Conservation (phyloP, 441 rosid species). For the Theobroma grandiflorum region DNA sequence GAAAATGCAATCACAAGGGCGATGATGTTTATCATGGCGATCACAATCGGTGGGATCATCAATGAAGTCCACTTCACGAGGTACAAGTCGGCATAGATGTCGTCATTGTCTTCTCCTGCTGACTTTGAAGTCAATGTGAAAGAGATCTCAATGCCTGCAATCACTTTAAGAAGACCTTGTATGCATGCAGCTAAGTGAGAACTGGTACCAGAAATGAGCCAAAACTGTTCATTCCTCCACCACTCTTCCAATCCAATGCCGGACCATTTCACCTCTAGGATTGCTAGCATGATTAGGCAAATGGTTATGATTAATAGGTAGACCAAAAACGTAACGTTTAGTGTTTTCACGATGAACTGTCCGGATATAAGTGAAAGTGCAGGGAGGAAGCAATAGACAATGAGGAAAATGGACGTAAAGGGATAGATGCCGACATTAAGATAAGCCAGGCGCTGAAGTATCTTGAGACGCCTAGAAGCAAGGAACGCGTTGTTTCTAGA, state of each 20-base stretch:
- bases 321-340: slow-evolving; percentile 59
- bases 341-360: slow-evolving; percentile 72
- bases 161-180: slow-evolving; percentile 78
- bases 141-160: slow-evolving; percentile 93
- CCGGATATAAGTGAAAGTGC: slow-evolving; percentile 93
- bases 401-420: slow-evolving; percentile 84
- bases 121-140: slow-evolving; percentile 87
- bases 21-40: slow-evolving; percentile 82
- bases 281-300: slow-evolving; percentile 66
- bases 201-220: slow-evolving; percentile 85
- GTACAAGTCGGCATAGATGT: slow-evolving; percentile 75
- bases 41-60: slow-evolving; percentile 88
- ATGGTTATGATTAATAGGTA: slow-evolving; percentile 69
- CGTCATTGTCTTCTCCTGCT: slow-evolving; percentile 75
- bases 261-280: slow-evolving; percentile 86
- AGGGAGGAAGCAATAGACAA: slow-evolving; percentile 89
- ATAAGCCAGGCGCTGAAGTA: slow-evolving; percentile 85
- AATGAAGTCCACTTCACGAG: slow-evolving; percentile 82
- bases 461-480: slow-evolving; percentile 60
- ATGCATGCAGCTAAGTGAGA: slow-evolving; percentile 84
- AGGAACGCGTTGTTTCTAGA: slow-evolving; percentile 86
- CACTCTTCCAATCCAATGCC: slow-evolving; percentile 85
- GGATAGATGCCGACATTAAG: slow-evolving; percentile 87
- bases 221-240: slow-evolving; percentile 97
- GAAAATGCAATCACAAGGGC: slow-evolving; percentile 71